phyloP scores from a whole-genome alignment of 1,284 basidiomycete species.

The Cystobasidium slooffiae region DNA sequence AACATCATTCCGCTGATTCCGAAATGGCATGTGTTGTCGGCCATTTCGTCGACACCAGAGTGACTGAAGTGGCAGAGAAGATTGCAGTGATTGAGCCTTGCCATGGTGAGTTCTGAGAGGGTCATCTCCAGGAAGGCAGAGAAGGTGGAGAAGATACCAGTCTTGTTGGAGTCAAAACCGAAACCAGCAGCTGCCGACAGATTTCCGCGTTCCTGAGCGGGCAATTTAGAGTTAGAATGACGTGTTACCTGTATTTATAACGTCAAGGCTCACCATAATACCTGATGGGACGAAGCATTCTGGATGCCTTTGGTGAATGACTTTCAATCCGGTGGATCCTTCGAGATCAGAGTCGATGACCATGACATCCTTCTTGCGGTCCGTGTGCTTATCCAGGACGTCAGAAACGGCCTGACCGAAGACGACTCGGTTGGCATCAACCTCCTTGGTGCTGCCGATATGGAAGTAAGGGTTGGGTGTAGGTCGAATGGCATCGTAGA shows the following conservation, averaged over 20 bases:
- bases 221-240: background rate
- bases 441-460: conserved; percentile 71
- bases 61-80: conserved; percentile 84
- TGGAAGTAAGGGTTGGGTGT: conserved; percentile 65
- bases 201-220: conserved; percentile 65
- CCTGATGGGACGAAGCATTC: conserved; percentile 81
- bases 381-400: conserved; percentile 76
- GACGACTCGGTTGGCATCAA: conserved; percentile 74
- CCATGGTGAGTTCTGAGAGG: conserved; percentile 85
- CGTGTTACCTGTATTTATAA: background rate
- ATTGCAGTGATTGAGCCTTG: conserved; percentile 80
- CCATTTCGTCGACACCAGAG: conserved; percentile 71
- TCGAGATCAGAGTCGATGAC: conserved; percentile 85
- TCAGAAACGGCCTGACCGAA: conserved; percentile 80
- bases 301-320: conserved; percentile 82
- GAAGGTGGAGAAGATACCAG: conserved; percentile 74
- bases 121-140: conserved; percentile 87
- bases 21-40: conserved; percentile 68
- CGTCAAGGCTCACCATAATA: conserved; percentile 66
- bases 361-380: conserved; percentile 76
- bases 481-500: conserved; percentile 71
- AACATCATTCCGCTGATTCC: conserved; percentile 79
- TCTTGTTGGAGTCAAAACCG: conserved; percentile 61
- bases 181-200: conserved; percentile 83
- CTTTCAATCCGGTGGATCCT: conserved; percentile 81